Evolutionary conservation across 169 alveolate genomes (phyloP), one percentile per base, ranked within the genome.

Genomic region (Condylostoma magnum): DNA sequence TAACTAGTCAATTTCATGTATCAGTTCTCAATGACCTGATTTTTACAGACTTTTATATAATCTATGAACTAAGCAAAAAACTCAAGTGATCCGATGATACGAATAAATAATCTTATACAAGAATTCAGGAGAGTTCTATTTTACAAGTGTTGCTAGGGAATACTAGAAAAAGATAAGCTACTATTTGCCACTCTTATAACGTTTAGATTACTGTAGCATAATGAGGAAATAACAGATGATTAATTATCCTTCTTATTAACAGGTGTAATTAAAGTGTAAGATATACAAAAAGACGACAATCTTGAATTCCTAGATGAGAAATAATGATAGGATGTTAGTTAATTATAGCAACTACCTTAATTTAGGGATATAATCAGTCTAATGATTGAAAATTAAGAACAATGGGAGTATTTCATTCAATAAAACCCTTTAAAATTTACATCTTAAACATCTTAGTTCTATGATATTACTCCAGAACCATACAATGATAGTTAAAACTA

Each of bases 1-100:
- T 88, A 96, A 20, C 79, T 87, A 74, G 84, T 96, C 63, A 98
- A 96, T 82, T 98, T 98, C n/a, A 96, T 96, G 99, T 96, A 95
- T 74, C 96, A 96, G 85, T 96, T 92, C 80, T 93, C 98, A n/a
- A n/a, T n/a, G n/a, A n/a, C n/a, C n/a, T n/a, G n/a, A n/a, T n/a
- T n/a, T n/a, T n/a, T n/a, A n/a, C n/a, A n/a, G n/a, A n/a, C n/a
- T n/a, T n/a, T n/a, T n/a, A n/a, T n/a, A n/a, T n/a, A n/a, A n/a
- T n/a, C n/a, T n/a, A n/a, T n/a, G n/a, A n/a, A n/a, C n/a, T n/a
- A n/a, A n/a, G n/a, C n/a, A n/a, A n/a, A n/a, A n/a, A n/a, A n/a
- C n/a, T n/a, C n/a, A n/a, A n/a, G n/a, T n/a, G n/a, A n/a, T n/a
- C n/a, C n/a, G n/a, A n/a, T n/a, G n/a, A n/a, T n/a, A 22, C 84